A percentile compares a stretch with the other conserved stretches of the same genome.
phyloP scores from a whole-genome alignment of 148 eudicot species.

The Camellia granthamiana region DNA sequence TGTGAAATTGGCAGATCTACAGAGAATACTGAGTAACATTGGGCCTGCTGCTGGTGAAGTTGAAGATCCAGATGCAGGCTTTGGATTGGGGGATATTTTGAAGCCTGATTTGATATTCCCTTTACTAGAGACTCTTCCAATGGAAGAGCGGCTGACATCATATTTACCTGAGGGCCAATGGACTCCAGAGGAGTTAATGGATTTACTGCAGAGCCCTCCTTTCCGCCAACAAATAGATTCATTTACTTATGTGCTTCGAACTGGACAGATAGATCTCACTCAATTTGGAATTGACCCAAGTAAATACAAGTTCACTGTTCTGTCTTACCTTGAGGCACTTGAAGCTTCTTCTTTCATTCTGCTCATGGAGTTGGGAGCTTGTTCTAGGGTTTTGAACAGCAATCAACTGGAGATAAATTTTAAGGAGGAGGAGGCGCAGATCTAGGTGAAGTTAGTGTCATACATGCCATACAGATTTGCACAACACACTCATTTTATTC shows the following conservation, averaged over 20 bases:
- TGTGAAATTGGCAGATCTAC: constrained; percentile 85
- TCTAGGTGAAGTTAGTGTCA: no score
- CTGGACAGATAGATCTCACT: constrained; percentile 89
- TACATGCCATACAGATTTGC: no score
- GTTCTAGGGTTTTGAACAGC: no score
- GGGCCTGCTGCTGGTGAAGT: constrained; percentile 86
- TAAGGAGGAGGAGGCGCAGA: no score
- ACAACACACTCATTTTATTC: no score
- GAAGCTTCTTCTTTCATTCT: no score
- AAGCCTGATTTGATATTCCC: constrained; percentile 80
- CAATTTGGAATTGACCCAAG: constrained; percentile 95
- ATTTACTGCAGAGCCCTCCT: constrained; percentile 90
- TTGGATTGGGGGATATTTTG: constrained; percentile 92
- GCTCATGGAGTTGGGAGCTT: no score
- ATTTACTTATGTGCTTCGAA: constrained; percentile 89
- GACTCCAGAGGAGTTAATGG: constrained; percentile 67
- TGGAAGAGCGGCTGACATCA: constrained; percentile 65
- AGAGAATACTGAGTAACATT: constrained; percentile 86
- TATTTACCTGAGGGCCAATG: constrained; percentile 94
- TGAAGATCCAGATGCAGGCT: no score
- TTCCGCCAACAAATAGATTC: constrained; percentile 98
- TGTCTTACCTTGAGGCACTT: constrained; percentile 95
- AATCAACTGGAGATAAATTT: no score
- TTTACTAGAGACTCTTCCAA: constrained; percentile 58
- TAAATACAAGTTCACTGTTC: constrained; percentile 87